phyloP scores from a whole-genome alignment of 179 eudicot species.

The Patellifolia procumbens region DNA sequence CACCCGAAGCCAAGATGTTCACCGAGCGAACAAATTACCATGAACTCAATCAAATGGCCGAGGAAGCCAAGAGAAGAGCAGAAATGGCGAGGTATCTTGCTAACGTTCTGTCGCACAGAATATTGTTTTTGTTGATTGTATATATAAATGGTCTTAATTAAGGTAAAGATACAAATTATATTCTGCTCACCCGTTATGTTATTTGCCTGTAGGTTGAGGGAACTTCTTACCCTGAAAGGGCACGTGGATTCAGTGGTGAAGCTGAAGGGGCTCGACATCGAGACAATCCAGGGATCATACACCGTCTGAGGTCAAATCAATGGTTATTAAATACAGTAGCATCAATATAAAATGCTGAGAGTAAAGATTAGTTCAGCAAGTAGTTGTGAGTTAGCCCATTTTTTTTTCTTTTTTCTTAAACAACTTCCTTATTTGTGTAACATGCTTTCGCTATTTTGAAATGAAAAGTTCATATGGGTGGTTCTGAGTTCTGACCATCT shows the following conservation, averaged over 20 bases:
- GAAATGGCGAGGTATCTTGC: conserved; percentile 77
- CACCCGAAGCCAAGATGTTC: conserved; percentile 80
- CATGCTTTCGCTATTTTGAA: conserved; percentile 30
- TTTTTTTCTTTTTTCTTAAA: conserved; percentile 3
- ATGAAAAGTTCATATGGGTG: conserved; percentile 26
- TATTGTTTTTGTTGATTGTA: not conserved
- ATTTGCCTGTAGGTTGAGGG: conserved; percentile 55
- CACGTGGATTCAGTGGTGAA: conserved; percentile 88
- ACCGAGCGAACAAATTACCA: conserved; percentile 60
- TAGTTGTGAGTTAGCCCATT: conserved; percentile 31
- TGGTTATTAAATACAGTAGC: conserved; percentile 20
- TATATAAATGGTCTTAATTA: not conserved
- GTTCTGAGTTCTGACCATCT: conserved; percentile 12
- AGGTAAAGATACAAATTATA: not conserved
- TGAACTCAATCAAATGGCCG: conserved; percentile 94
- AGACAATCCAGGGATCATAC: conserved; percentile 81
- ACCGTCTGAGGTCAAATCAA: conserved; percentile 44
- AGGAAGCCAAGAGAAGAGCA: conserved; percentile 94
- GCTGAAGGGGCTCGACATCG: conserved; percentile 82
- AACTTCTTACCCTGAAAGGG: conserved; percentile 73
- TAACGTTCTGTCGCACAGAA: not conserved
- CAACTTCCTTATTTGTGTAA: conserved; percentile 24
- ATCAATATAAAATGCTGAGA: conserved; percentile 28
- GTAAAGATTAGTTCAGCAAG: conserved; percentile 39
- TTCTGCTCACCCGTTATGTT: conserved; percentile 1